phyloP scores from a whole-genome alignment of 106 monocot genomes.

The Gastrodia elata region DNA sequence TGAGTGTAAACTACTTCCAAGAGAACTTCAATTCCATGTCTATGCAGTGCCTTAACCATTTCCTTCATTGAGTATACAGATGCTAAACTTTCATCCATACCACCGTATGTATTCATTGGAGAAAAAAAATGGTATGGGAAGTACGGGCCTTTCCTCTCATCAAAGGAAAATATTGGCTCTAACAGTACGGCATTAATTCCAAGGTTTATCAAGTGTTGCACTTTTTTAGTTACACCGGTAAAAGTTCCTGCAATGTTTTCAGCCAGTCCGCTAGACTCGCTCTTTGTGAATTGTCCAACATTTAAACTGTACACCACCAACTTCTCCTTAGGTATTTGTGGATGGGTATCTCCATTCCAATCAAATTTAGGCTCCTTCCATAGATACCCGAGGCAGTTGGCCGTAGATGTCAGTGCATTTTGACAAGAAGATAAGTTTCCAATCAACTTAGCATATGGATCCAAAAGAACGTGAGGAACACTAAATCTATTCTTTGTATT shows the following conservation, averaged over 20 bases:
- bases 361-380: slow-evolving; percentile 34
- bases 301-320: slow-evolving; percentile 73
- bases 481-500: slow-evolving; percentile 33
- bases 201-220: slow-evolving; percentile 55
- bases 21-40: slow-evolving; percentile 69
- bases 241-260: slow-evolving; percentile 55
- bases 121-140: slow-evolving; percentile 84
- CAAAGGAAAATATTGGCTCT: slow-evolving; percentile 78
- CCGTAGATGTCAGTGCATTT: slow-evolving; percentile 26
- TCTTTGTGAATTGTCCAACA: slow-evolving; percentile 52
- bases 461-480: slow-evolving; percentile 43
- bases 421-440: slow-evolving; percentile 22
- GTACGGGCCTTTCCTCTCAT: slow-evolving; percentile 62
- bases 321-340: slow-evolving; percentile 57
- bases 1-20: slow-evolving; percentile 73
- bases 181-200: slow-evolving; percentile 81
- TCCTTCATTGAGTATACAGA: slow-evolving; percentile 57
- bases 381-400: slow-evolving; percentile 45
- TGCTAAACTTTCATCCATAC: slow-evolving; percentile 13
- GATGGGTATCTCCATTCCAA: slow-evolving; percentile 55
- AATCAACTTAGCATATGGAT: slow-evolving; percentile 71
- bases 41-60: slow-evolving; percentile 78
- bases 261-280: slow-evolving; percentile 41
- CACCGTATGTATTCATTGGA: slow-evolving; percentile 41
- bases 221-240: slow-evolving; percentile 46